Conservation (phyloP, 1,139 yeast genomes). For the Sugiyamaella grinbergsii region DNA sequence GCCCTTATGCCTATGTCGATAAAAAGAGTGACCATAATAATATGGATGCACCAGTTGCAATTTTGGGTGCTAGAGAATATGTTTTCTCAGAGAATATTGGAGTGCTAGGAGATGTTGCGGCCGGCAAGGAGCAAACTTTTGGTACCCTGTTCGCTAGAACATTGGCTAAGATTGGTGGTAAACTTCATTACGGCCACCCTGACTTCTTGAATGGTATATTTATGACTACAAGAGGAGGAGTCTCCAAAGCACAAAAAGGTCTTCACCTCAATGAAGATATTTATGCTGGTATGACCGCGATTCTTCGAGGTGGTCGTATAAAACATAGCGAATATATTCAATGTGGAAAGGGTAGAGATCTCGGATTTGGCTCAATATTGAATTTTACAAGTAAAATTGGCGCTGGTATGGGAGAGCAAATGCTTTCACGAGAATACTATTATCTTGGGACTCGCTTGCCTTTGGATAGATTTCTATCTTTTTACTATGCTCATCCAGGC, state of each 20-base stretch:
- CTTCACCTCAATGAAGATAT: constrained; percentile 87
- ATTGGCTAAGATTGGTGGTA: constrained; percentile 82
- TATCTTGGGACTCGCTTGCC: constrained; percentile 80
- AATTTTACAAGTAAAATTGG: constrained; percentile 89
- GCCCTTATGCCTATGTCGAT: constrained; percentile 1
- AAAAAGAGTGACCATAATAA: not conserved
- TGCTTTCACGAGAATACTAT: constrained; percentile 79
- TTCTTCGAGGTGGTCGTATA: constrained; percentile 79
- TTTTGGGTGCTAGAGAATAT: constrained; percentile 85
- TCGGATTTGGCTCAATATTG: constrained; percentile 81
- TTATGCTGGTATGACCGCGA: constrained; percentile 86
- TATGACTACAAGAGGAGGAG: constrained; percentile 90
- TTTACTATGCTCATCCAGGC: constrained; percentile 91
- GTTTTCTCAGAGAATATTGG: constrained; percentile 87
- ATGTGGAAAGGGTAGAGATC: constrained; percentile 89
- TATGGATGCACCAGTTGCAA: constrained; percentile 65
- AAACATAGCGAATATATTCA: constrained; percentile 87
- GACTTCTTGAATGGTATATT: constrained; percentile 81
- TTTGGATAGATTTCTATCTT: constrained; percentile 75
- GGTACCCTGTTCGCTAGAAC: constrained; percentile 89
- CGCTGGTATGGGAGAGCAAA: constrained; percentile 94
- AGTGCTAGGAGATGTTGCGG: constrained; percentile 86
- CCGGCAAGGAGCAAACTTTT: constrained; percentile 91
- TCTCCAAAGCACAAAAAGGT: constrained; percentile 86
- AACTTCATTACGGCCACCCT: constrained; percentile 90